These are phyloP conservation scores for Neolentinus lepideus DNA, from an alignment of 1,284 basidiomycete genomes.

Conservation along the genomic window DNA sequence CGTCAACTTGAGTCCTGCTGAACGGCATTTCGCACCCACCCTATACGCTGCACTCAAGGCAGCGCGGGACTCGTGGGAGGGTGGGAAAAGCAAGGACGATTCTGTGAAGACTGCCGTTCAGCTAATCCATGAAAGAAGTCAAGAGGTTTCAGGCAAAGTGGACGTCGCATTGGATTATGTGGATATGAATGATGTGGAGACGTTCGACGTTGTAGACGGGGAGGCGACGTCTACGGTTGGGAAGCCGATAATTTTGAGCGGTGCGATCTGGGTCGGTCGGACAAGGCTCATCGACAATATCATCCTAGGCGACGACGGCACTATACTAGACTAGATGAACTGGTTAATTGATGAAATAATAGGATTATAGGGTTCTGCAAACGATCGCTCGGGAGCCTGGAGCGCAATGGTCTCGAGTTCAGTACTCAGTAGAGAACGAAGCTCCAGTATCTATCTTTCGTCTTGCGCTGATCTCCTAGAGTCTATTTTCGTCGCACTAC, in stretches of 20 bases:
- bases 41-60: conserved; percentile 65
- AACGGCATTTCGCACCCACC: conserved; percentile 63
- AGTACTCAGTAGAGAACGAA: no score
- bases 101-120: conserved; percentile 40
- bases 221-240: conserved; percentile 21
- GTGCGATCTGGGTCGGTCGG: conserved; percentile 82
- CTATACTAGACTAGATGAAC: conserved; percentile 9
- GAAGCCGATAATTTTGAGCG: conserved; percentile 73
- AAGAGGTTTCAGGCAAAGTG: conserved; percentile 32
- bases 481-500: no score
- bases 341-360: not conserved
- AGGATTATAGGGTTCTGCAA: not conserved
- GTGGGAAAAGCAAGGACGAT: conserved; percentile 42
- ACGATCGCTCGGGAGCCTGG: no score
- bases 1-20: conserved; percentile 66
- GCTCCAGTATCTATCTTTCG: no score
- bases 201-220: conserved; percentile 55
- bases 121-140: conserved; percentile 28
- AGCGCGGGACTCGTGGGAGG: conserved; percentile 48
- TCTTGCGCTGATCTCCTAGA: no score
- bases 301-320: conserved; percentile 51
- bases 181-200: conserved; percentile 79
- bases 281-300: conserved; percentile 95
- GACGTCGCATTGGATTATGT: conserved; percentile 78
- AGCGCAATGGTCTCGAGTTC: no score